Base-by-base conservation (phyloP, 2,329 filamentous ascomycete genomes). In the Venturia effusa region DNA sequence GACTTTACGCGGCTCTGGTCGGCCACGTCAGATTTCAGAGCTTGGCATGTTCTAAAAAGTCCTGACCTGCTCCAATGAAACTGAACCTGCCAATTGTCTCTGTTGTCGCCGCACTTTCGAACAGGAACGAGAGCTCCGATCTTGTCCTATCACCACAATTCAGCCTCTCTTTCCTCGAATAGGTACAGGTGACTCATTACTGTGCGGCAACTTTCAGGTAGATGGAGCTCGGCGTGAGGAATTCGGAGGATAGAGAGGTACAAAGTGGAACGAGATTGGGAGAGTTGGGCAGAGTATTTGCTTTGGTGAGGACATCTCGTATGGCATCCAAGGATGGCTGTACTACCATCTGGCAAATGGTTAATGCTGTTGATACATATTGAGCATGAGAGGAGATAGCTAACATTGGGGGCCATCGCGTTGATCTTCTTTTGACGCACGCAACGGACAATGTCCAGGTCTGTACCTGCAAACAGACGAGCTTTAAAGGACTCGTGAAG, bases 71-170 rank as follows among this genome's bases (percentile, higher is more conserved):
- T 68, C 93, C 93, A 66, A 99, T 84, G 76, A 99, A 99, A 79
- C 91, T 96, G 76, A 97, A 97, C 70, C 94, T 84, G 65, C 93
- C 93, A 68, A 99, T 91, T 22, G 88, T 92, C 77, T 97, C 93
- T 34, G 92, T 93, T 19, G 85, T 88, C 27, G 92, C 92, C 32
- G 93, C 94, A 71, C 92, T 96, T 78, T 99, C 94, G 75, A 96
- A 96, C 59, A 99, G 84, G 74, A 97, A 97, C 3, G 93, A 97
- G 71, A 90, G 86, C 69, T 90, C 87, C 60, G 89, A 89, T 68
- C 83, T 79, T 37, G 83, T 78, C 68, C 79, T 82, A 67, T 57
- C 30, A 4, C 43, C 51, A 57, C 45, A 41, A n/a, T 63, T 41
- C 45, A 45, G 45, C 32, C 11, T 48, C 39, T 43, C 32, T 37